Evolutionary conservation across 2,329 filamentous ascomycete genomes (phyloP), one percentile per base, ranked within the genome.

Genomic region (Clonostachys solani): DNA sequence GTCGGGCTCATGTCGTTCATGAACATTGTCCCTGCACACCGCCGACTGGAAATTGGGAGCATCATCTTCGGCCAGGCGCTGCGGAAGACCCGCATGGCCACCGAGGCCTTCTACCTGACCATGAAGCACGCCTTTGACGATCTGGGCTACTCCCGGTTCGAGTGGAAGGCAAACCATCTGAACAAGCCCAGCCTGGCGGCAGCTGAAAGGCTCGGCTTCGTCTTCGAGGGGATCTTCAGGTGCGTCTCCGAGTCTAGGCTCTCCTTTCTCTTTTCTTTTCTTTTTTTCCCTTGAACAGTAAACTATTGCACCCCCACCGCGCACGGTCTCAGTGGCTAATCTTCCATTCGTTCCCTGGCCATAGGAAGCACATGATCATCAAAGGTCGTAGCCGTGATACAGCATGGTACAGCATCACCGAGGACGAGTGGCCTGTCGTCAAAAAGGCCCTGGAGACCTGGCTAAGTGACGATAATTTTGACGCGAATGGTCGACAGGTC

Each of bases 161-260:
- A 85, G 59, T 86, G 83, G 82, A 86, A 86, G 55, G 81, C 78
- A 46, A 74, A 86, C 56, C 53, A 68, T 15, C 62, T 81, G 12
- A 86, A 86, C 56, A 65, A 54, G 35, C 66, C 73, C 1, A 83
- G 78, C 41, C 63, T 70, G 13, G 63, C 71, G 5, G 81, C 83
- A 0, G 83, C 83, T 1, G 48, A 63, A 52, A 64, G 83, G 3
- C 58, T 84, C 9, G 83, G 83, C 0, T 86, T 85, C 53, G 60
- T 59, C 0, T 79, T 64, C 53, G 83, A 87, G 58, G 83, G 83
- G 0, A 55, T 73, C 0, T 84, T 85, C 51, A 69, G 81, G 65
- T 67, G 50, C 41, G 48, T 48, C 2, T 16, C 23, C 9, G 23
- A 29, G 8, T 29, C 23, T 10, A 29, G 23, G 23, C 23, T 10